Conservation (phyloP, 768 basidiomycete species). For the Mycena filopes region DNA sequence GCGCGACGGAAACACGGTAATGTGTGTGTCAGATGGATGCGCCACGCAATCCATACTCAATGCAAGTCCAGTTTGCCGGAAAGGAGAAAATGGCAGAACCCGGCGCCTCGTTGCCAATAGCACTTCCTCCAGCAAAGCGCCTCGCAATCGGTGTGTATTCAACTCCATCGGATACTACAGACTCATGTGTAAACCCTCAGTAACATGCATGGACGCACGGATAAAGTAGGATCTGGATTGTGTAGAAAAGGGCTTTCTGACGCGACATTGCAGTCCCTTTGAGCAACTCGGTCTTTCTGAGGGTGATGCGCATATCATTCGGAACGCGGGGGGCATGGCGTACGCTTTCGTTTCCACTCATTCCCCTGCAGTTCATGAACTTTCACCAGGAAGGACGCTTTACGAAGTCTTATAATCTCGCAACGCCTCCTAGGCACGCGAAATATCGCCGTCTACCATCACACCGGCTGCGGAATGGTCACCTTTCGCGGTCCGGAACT, state of each 20-base stretch:
- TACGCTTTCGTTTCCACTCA: slow-evolving; percentile 45
- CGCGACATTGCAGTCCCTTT: slow-evolving; percentile 54
- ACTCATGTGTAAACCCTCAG: neutral
- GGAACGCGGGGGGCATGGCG: slow-evolving; percentile 79
- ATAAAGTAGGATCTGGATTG: slow-evolving; percentile 59
- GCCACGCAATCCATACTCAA: neutral
- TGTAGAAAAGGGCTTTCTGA: neutral
- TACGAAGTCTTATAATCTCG: slow-evolving; percentile 76
- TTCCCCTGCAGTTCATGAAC: slow-evolving; percentile 33
- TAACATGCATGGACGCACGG: slow-evolving; percentile 72
- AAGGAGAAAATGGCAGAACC: slow-evolving; percentile 18
- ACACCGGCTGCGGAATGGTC: slow-evolving; percentile 80
- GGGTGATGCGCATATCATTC: slow-evolving; percentile 78
- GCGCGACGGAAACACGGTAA: slow-evolving; percentile 8
- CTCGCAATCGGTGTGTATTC: slow-evolving; percentile 47
- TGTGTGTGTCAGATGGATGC: neutral
- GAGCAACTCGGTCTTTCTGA: slow-evolving; percentile 69
- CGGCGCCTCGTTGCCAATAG: slow-evolving; percentile 21
- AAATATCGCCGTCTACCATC: slow-evolving; percentile 78
- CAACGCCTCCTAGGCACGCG: slow-evolving; percentile 78
- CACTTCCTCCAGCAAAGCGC: slow-evolving; percentile 39
- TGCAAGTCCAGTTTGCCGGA: neutral
- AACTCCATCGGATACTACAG: neutral
- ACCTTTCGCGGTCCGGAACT: slow-evolving; percentile 64
- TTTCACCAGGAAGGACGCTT: slow-evolving; percentile 57